Conservation (phyloP, 164 flowering plant genomes). For the Vitis rupestris region DNA sequence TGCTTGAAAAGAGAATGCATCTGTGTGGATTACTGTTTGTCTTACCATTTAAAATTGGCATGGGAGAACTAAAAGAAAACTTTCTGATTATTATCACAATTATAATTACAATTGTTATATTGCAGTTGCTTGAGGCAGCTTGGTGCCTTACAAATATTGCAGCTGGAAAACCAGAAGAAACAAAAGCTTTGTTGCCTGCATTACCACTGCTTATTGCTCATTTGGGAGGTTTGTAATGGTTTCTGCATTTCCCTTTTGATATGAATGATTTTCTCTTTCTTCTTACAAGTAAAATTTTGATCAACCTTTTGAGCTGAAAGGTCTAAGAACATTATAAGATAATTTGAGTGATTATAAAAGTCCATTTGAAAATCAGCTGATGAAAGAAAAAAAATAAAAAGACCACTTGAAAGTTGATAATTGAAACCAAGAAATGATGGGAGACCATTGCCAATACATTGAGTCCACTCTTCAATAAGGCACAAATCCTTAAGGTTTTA, state of each 20-base stretch:
- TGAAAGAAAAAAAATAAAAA: too few relatives aligned
- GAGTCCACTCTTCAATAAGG: too few relatives aligned
- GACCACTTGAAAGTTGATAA: too few relatives aligned
- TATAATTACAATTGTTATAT: not conserved
- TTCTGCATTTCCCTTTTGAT: not conserved
- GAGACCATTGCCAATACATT: too few relatives aligned
- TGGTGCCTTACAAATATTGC: constrained; percentile 99
- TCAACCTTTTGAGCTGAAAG: not conserved
- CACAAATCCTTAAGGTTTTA: too few relatives aligned
- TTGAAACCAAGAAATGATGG: too few relatives aligned
- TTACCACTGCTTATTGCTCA: constrained; percentile 93
- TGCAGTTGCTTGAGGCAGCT: constrained; percentile 95
- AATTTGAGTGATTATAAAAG: not conserved
- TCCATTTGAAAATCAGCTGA: not conserved
- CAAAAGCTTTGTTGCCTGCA: constrained; percentile 88
- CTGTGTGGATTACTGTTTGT: not conserved
- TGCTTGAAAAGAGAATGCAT: not conserved
- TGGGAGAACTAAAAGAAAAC: not conserved
- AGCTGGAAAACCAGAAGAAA: constrained; percentile 91
- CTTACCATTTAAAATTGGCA: not conserved
- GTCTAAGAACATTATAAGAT: not conserved
- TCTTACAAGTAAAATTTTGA: not conserved
- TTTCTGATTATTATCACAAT: not conserved
- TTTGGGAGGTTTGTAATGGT: constrained; percentile 71
- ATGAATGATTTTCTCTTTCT: not conserved